These are phyloP conservation scores for Aspergillus steynii DNA, from an alignment of 495 filamentous ascomycete species.

Conservation along the genomic window DNA sequence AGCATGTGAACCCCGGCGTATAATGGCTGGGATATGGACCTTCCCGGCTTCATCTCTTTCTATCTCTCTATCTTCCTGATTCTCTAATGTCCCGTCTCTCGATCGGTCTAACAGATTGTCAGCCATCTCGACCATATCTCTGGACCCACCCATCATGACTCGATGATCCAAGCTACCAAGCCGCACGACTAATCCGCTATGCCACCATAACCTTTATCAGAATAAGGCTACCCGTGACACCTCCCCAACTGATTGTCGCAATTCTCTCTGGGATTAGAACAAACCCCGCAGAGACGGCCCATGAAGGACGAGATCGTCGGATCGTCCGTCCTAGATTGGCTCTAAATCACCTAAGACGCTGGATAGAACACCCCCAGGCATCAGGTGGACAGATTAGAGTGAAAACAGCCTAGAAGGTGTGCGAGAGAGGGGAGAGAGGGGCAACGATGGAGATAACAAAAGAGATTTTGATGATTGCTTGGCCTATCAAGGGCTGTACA, in stretches of 20 bases:
- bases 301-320: constrained; percentile 19
- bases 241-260: not conserved
- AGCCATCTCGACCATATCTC: too few species aligned
- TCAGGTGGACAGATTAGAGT: not conserved
- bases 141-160: too few species aligned
- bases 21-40: not conserved
- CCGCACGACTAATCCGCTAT: too few species aligned
- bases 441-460: constrained; percentile 5
- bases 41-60: not conserved
- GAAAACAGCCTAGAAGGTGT: constrained; percentile 9
- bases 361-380: not conserved
- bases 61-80: too few species aligned
- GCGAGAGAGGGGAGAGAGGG: constrained; percentile 18
- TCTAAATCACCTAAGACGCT: constrained; percentile 3
- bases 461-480: not conserved
- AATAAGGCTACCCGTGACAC: not conserved
- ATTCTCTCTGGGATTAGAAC: not conserved
- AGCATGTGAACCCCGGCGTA: constrained; percentile 6
- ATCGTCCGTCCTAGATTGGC: constrained; percentile 15
- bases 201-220: too few species aligned
- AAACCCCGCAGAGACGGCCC: constrained; percentile 15
- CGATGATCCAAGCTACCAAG: too few species aligned
- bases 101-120: too few species aligned
- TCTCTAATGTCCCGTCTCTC: too few species aligned
- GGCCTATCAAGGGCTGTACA: constrained; percentile 16